Percentiles rank a stretch among this genome's conserved stretches.
These are phyloP conservation scores for Candida nonsorbophila DNA, from an alignment of 805 yeast species.

Conservation along the genomic window DNA sequence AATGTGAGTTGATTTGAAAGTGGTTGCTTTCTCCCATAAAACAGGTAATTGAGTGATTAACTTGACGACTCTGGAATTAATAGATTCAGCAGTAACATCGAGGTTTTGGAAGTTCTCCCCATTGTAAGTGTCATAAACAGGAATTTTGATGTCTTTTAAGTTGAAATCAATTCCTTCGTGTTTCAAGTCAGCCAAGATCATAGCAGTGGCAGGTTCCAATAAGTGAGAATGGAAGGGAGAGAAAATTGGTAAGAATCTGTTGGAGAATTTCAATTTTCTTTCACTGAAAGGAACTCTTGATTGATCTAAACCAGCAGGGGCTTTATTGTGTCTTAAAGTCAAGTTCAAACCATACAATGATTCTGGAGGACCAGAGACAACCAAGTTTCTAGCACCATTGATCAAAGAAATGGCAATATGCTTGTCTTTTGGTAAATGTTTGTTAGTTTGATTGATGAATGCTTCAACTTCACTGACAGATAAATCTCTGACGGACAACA, in stretches of 20 bases:
- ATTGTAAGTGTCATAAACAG: constrained; percentile 85
- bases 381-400: constrained; percentile 94
- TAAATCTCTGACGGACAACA: constrained; percentile 91
- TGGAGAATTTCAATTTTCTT: constrained; percentile 89
- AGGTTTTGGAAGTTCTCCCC: constrained; percentile 71
- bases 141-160: constrained; percentile 58
- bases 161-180: constrained; percentile 54
- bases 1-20: constrained; percentile 78
- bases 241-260: constrained; percentile 89
- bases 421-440: constrained; percentile 87
- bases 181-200: constrained; percentile 59
- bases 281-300: constrained; percentile 90
- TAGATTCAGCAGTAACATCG: constrained; percentile 35
- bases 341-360: constrained; percentile 93
- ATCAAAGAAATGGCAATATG: constrained; percentile 86
- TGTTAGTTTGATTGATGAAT: constrained; percentile 81
- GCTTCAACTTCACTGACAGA: constrained; percentile 72
- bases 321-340: constrained; percentile 88
- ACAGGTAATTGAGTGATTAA: constrained; percentile 88
- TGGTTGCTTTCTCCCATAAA: constrained; percentile 89
- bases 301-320: constrained; percentile 91
- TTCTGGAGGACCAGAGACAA: constrained; percentile 97
- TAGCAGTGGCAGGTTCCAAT: constrained; percentile 63
- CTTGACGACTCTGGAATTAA: constrained; percentile 66
- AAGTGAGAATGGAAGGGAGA: constrained; percentile 96